phyloP scores from a whole-genome alignment of 352 stramenopile species.

The Globisporangium nagaii region DNA sequence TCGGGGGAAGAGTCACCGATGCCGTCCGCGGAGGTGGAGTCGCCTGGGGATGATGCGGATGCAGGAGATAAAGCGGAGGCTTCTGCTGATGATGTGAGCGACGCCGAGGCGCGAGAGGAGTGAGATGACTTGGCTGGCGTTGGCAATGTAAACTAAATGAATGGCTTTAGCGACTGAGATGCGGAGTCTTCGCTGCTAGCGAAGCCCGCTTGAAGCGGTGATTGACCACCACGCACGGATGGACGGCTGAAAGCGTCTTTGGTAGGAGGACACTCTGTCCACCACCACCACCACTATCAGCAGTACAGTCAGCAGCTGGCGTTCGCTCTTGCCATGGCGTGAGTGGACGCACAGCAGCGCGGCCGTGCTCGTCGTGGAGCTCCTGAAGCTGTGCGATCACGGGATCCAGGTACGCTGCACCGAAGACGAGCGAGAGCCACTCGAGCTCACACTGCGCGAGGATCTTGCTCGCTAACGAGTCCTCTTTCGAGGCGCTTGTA shows the following conservation, averaged over 20 bases:
- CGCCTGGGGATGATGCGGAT: too few species aligned
- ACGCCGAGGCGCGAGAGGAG: too few species aligned
- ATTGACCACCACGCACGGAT: neutral
- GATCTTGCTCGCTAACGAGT: neutral
- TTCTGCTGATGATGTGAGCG: too few species aligned
- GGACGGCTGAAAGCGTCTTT: neutral
- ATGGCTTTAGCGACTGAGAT: neutral
- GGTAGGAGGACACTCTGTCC: neutral
- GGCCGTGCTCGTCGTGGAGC: neutral
- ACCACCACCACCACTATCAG: neutral
- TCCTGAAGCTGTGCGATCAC: neutral
- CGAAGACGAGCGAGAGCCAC: conserved; percentile 1
- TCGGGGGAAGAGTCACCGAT: too few species aligned
- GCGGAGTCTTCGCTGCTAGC: neutral
- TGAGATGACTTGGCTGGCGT: too few species aligned
- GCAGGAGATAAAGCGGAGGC: too few species aligned
- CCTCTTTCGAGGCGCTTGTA: neutral
- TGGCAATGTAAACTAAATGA: neutral
- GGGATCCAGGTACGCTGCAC: neutral
- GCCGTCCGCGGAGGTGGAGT: too few species aligned
- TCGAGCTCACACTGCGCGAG: conserved; percentile 2
- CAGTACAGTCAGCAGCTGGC: too few species aligned
- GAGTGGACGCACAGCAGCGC: neutral
- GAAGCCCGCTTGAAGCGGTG: conserved; percentile 2
- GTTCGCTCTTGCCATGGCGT: too few species aligned